Percentiles rank a stretch among this genome's conserved stretches.
These are phyloP conservation scores for Ophiocordyceps camponoti-saundersi DNA, from an alignment of 2,329 filamentous ascomycete species.

Conservation along the genomic window DNA sequence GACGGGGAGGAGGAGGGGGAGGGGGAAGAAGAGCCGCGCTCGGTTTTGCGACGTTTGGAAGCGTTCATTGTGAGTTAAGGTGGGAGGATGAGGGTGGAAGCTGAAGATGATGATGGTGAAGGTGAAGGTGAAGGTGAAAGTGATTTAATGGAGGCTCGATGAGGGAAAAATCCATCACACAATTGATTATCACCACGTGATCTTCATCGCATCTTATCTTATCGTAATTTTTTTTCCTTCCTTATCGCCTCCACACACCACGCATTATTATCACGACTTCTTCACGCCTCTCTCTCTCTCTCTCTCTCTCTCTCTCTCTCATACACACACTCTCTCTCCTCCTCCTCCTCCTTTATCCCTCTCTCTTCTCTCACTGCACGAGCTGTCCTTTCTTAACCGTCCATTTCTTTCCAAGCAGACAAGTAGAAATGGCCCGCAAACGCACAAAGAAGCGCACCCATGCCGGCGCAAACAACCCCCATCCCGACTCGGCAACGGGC, in stretches of 20 bases:
- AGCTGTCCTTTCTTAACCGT: too few species aligned
- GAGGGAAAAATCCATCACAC: neutral
- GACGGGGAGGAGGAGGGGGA: neutral
- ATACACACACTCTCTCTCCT: neutral
- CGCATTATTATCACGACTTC: neutral
- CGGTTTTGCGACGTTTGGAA: conserved; percentile 24
- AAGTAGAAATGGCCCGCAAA: conserved; percentile 77
- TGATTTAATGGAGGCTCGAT: conserved; percentile 1
- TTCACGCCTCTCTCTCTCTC: neutral
- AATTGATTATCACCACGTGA: neutral
- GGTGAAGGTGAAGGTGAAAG: neutral
- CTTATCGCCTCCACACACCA: neutral
- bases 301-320: neutral
- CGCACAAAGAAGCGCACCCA: conserved; percentile 84
- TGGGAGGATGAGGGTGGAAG: neutral
- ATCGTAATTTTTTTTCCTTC: neutral
- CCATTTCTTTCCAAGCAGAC: too few species aligned
- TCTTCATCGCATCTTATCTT: neutral
- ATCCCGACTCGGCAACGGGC: conserved; percentile 31
- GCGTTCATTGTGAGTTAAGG: conserved; percentile 13
- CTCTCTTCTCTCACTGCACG: too few species aligned
- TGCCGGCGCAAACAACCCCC: conserved; percentile 45
- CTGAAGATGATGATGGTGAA: neutral
- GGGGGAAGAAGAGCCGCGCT: conserved; percentile 6
- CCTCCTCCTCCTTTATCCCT: neutral